phyloP scores from a whole-genome alignment of 371 early-diverging fungal species.

The Mortierella sp. region DNA sequence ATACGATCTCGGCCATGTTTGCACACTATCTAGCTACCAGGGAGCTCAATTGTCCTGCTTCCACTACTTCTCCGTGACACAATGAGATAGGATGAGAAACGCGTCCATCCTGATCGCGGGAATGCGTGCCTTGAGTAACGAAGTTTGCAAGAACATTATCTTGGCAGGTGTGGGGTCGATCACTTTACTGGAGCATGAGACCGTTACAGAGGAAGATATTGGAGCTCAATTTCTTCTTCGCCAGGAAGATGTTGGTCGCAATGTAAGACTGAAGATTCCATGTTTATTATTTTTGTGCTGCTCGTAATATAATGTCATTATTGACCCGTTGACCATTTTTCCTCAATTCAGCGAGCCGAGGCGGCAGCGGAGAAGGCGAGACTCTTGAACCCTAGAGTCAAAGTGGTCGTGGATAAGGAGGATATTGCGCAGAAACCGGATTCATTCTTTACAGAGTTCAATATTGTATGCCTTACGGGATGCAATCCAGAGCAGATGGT shows the following conservation, averaged over 20 bases:
- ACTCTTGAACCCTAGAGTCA: constrained; percentile 83
- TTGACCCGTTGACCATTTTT: not conserved
- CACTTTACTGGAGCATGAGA: constrained; percentile 73
- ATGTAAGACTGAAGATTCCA: constrained; percentile 59
- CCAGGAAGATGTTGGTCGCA: constrained; percentile 73
- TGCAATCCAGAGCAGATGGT: constrained; percentile 46
- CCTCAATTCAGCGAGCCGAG: constrained; percentile 70
- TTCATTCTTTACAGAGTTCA: constrained; percentile 69
- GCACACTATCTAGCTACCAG: too few relatives aligned
- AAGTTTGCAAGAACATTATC: constrained; percentile 92
- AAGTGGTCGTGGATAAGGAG: constrained; percentile 65
- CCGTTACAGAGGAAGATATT: constrained; percentile 75
- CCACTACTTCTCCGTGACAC: not conserved
- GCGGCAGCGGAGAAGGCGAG: constrained; percentile 70
- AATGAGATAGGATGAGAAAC: constrained; percentile 77
- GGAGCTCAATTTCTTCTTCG: constrained; percentile 84
- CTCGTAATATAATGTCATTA: not conserved
- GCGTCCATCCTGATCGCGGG: constrained; percentile 80
- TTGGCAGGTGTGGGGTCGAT: constrained; percentile 89
- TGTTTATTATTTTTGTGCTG: not conserved
- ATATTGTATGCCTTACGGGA: constrained; percentile 76
- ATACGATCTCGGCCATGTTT: too few relatives aligned
- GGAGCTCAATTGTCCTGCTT: too few relatives aligned
- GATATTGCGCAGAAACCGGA: constrained; percentile 62
- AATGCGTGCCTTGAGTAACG: constrained; percentile 77